A percentile compares a stretch with the other conserved stretches of the same genome.
Conservation (phyloP, 1,139 yeast species). For the Waltiozyma sp. region DNA sequence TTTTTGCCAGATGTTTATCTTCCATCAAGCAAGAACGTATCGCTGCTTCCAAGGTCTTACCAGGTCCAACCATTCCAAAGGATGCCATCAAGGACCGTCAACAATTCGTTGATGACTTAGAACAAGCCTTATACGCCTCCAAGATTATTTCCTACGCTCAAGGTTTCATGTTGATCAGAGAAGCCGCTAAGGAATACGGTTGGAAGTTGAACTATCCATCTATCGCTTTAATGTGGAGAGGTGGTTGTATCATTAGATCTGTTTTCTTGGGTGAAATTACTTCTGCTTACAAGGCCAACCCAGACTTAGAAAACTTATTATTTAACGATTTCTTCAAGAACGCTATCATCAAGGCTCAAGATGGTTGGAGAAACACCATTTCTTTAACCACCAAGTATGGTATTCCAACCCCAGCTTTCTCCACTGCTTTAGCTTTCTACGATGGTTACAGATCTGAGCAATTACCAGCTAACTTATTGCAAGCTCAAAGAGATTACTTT, state of each 20-base stretch:
- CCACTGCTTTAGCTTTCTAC: constrained; percentile 95
- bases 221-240: constrained; percentile 99
- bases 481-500: constrained; percentile 99
- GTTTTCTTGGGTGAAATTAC: constrained; percentile 97
- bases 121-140: constrained; percentile 97
- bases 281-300: constrained; percentile 87
- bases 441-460: constrained; percentile 97
- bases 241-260: constrained; percentile 99
- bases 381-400: constrained; percentile 74
- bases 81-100: constrained; percentile 62
- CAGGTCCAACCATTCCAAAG: constrained; percentile 63
- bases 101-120: constrained; percentile 83
- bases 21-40: constrained; percentile 87
- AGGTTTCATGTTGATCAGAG: constrained; percentile 98
- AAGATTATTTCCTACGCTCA: constrained; percentile 97
- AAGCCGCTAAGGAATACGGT: constrained; percentile 93
- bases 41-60: constrained; percentile 65
- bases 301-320: constrained; percentile 87
- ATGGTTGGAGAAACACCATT: constrained; percentile 88
- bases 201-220: constrained; percentile 98
- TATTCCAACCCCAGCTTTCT: constrained; percentile 95
- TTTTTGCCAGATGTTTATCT: constrained; percentile 91
- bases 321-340: constrained; percentile 90
- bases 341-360: constrained; percentile 89
- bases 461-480: constrained; percentile 95